Evolutionary conservation across 192 early-diverging fungal species (phyloP).

Genomic region (Jimgerdemannia flammicorona): DNA sequence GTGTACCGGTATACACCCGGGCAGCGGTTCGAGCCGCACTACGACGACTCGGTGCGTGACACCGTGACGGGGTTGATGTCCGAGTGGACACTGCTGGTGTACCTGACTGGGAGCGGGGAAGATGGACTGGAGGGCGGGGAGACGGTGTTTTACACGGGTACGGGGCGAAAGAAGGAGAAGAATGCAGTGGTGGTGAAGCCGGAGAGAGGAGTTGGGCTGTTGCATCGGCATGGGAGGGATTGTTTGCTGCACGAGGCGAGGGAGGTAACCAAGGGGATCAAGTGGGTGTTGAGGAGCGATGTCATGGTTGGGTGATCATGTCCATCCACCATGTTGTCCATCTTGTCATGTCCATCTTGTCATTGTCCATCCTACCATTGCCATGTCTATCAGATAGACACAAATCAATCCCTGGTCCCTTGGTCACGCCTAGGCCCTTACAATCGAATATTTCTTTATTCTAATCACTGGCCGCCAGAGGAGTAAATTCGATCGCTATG

Average conservation of each 20-base stretch:
- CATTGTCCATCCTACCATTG: too few species aligned
- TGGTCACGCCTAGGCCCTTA: too few species aligned
- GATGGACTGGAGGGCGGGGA: slow-evolving; percentile 34
- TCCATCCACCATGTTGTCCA: too few species aligned
- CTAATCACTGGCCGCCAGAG: too few species aligned
- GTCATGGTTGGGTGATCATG: slow-evolving; percentile 2
- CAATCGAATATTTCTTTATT: too few species aligned
- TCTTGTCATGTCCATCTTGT: too few species aligned
- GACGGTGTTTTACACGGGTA: slow-evolving; percentile 37
- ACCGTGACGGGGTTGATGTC: slow-evolving; percentile 22
- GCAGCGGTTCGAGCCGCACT: slow-evolving; percentile 37
- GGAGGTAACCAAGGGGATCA: slow-evolving; percentile 30
- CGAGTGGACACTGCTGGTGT: slow-evolving; percentile 42
- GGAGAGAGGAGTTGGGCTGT: slow-evolving; percentile 28
- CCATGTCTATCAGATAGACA: too few species aligned
- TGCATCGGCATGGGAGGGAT: slow-evolving; percentile 35
- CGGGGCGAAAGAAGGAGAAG: slow-evolving; percentile 15
- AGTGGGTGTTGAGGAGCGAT: slow-evolving; percentile 41
- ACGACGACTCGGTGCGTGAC: slow-evolving; percentile 34
- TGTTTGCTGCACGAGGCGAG: slow-evolving; percentile 41
- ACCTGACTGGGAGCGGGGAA: slow-evolving; percentile 27
- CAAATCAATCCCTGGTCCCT: too few species aligned
- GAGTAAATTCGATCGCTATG: too few species aligned
- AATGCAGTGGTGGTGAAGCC: slow-evolving; percentile 26
- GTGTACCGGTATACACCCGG: slow-evolving; percentile 36